phyloP scores from a whole-genome alignment of 2,329 filamentous ascomycete genomes.

The Xylariaceae sp. region DNA sequence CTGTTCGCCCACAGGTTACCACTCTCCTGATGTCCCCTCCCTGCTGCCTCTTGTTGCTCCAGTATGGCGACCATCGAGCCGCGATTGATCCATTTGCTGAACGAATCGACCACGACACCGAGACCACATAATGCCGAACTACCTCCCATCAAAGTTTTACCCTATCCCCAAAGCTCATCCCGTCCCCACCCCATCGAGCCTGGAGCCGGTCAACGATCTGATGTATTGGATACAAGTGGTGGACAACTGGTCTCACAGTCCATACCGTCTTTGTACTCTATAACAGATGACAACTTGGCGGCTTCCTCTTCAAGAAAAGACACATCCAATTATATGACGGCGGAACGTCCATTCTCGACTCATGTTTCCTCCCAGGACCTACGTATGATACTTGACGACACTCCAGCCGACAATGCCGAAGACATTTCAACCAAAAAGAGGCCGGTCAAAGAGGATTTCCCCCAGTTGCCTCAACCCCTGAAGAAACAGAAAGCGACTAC shows the following conservation, averaged over 20 bases:
- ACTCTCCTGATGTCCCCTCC: conserved; percentile 47
- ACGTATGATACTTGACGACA: conserved; percentile 54
- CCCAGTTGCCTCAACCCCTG: conserved; percentile 67
- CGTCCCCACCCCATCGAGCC: conserved; percentile 55
- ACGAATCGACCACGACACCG: conserved; percentile 58
- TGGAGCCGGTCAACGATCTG: conserved; percentile 51
- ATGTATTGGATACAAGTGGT: conserved; percentile 41
- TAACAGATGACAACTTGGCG: conserved; percentile 35
- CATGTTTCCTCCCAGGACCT: conserved; percentile 51
- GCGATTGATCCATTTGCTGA: conserved; percentile 68
- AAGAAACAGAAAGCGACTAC: conserved; percentile 66
- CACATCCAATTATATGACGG: conserved; percentile 20
- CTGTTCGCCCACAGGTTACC: conserved; percentile 22
- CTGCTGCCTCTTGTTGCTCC: conserved; percentile 41
- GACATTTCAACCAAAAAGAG: conserved; percentile 61
- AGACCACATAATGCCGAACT: conserved; percentile 56
- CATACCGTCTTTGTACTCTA: conserved; percentile 36
- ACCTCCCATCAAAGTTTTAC: conserved; percentile 58
- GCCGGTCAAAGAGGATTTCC: conserved; percentile 65
- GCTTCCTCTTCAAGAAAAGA: conserved; percentile 35
- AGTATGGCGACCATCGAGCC: conserved; percentile 72
- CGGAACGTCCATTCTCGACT: conserved; percentile 35
- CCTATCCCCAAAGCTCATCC: conserved; percentile 51
- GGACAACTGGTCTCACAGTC: conserved; percentile 37
- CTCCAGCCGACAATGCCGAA: conserved; percentile 47